Percentiles rank a stretch among this genome's conserved stretches.
phyloP scores from a whole-genome alignment of 2,329 filamentous ascomycete species.

The Pyrenophora seminiperda region DNA sequence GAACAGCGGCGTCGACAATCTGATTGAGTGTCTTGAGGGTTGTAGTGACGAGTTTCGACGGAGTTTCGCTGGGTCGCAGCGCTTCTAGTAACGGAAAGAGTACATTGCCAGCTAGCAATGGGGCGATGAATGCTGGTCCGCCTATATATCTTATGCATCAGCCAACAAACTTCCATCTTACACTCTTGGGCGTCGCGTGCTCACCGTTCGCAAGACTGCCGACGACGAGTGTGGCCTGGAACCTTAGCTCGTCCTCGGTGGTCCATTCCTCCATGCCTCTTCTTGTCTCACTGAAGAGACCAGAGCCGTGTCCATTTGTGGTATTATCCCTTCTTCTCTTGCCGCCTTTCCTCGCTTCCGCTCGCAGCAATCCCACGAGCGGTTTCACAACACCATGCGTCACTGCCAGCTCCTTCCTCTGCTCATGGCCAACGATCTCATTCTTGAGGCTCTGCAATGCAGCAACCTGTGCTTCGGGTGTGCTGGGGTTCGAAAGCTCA shows the following conservation, averaged over 20 bases:
- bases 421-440: slow-evolving; percentile 83
- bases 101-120: slow-evolving; percentile 70
- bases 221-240: slow-evolving; percentile 84
- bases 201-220: slow-evolving; percentile 83
- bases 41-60: slow-evolving; percentile 70
- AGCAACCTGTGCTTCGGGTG: slow-evolving; percentile 51
- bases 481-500: slow-evolving; percentile 47
- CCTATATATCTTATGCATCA: slow-evolving; percentile 56
- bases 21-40: slow-evolving; percentile 76
- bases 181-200: slow-evolving; percentile 23
- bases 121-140: slow-evolving; percentile 76
- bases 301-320: slow-evolving; percentile 23
- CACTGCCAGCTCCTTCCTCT: slow-evolving; percentile 83
- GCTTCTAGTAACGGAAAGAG: slow-evolving; percentile 73
- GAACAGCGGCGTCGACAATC: slow-evolving; percentile 67
- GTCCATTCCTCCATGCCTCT: slow-evolving; percentile 49
- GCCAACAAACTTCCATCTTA: slow-evolving; percentile 11
- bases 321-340: slow-evolving; percentile 56
- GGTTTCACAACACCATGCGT: slow-evolving; percentile 69
- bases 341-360: slow-evolving; percentile 51
- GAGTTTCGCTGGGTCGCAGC: slow-evolving; percentile 68
- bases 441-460: slow-evolving; percentile 81
- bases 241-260: slow-evolving; percentile 69
- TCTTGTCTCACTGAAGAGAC: slow-evolving; percentile 12
- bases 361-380: slow-evolving; percentile 60